These are phyloP conservation scores for Phytophthora foliorum DNA, from an alignment of 352 stramenopile genomes.

Conservation along the genomic window DNA sequence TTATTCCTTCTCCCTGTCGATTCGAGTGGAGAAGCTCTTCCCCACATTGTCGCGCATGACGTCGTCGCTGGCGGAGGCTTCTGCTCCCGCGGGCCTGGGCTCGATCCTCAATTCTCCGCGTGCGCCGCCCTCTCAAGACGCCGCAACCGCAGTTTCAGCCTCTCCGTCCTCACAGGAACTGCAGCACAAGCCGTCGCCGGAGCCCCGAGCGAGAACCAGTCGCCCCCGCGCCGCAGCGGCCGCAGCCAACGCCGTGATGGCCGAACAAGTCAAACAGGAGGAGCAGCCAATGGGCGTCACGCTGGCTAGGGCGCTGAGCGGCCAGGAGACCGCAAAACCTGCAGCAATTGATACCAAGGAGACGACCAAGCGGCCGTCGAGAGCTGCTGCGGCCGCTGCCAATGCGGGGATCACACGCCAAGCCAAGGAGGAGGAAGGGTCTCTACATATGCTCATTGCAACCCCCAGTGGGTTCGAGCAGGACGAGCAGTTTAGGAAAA, in stretches of 20 bases:
- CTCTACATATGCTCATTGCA: conserved; percentile 17
- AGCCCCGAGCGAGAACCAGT: conserved; percentile 1
- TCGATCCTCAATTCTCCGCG: neutral
- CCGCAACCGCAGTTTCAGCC: neutral
- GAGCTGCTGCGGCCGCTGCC: conserved; percentile 19
- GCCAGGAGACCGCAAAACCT: neutral
- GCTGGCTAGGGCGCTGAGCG: neutral
- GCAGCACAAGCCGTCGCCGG: conserved; percentile 3
- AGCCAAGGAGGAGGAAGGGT: conserved; percentile 10
- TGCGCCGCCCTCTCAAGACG: neutral
- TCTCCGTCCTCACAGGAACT: neutral
- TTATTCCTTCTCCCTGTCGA: conserved; percentile 1
- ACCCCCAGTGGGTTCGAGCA: neutral
- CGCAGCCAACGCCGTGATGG: conserved; percentile 19
- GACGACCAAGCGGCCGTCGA: conserved; percentile 11
- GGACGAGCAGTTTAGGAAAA: conserved; percentile 19
- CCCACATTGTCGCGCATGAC: conserved; percentile 1
- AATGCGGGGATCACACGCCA: conserved; percentile 20
- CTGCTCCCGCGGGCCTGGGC: neutral
- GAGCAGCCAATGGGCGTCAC: neutral
- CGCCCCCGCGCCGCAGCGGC: conserved; percentile 14
- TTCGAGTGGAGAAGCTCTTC: conserved; percentile 3
- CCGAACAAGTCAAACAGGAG: conserved; percentile 21
- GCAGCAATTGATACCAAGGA: neutral
- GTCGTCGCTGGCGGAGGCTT: conserved; percentile 1